These are phyloP conservation scores for Wickerhamiella infanticola DNA, from an alignment of 1,139 yeast genomes.

Conservation along the genomic window DNA sequence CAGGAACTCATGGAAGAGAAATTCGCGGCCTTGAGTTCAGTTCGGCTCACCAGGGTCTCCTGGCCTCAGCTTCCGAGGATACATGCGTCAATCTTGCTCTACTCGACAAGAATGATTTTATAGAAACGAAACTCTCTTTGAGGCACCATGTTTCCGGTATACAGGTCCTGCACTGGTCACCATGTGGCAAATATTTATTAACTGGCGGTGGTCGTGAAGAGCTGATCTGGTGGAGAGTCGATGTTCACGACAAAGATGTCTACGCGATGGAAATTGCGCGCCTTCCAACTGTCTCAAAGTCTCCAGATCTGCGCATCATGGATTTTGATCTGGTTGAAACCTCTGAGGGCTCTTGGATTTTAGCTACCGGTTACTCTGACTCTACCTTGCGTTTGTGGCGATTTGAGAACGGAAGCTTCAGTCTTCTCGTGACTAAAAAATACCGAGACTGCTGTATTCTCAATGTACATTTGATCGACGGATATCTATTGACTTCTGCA, in stretches of 20 bases:
- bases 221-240: constrained; percentile 58
- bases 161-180: constrained; percentile 53
- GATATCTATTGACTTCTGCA: constrained; percentile 41
- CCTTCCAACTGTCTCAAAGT: constrained; percentile 25
- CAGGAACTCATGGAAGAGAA: constrained; percentile 86
- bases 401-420: constrained; percentile 32
- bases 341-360: constrained; percentile 29
- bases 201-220: constrained; percentile 87
- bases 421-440: constrained; percentile 30
- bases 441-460: constrained; percentile 69
- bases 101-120: constrained; percentile 19
- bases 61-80: constrained; percentile 78
- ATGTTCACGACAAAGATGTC: constrained; percentile 10
- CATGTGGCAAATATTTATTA: constrained; percentile 34
- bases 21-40: constrained; percentile 25
- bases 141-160: constrained; percentile 80
- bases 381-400: constrained; percentile 58
- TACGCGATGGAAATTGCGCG: constrained; percentile 17
- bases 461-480: constrained; percentile 35
- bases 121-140: constrained; percentile 39
- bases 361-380: constrained; percentile 71
- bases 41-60: constrained; percentile 13
- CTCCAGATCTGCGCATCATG: constrained; percentile 82
- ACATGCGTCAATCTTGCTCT: constrained; percentile 52
- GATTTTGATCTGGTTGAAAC: constrained; percentile 29